phyloP scores from a whole-genome alignment of 768 basidiomycete species.

The Russula emetica region DNA sequence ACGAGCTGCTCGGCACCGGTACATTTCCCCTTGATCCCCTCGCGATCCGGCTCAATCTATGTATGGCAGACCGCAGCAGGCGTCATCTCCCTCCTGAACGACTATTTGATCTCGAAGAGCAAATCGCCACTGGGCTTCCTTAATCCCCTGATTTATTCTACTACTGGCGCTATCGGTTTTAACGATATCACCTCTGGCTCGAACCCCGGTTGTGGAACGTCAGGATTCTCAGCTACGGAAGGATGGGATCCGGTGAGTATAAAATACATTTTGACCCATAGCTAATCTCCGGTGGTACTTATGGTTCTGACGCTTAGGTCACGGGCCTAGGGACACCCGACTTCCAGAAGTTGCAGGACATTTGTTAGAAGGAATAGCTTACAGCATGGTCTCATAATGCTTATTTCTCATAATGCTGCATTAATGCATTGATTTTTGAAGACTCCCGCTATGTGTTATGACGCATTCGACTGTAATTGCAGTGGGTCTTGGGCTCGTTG shows the following conservation, averaged over 20 bases:
- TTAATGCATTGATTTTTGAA: too few relatives aligned
- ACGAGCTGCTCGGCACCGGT: constrained; percentile 38
- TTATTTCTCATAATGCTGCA: too few relatives aligned
- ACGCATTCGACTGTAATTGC: too few relatives aligned
- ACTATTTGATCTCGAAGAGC: constrained; percentile 35
- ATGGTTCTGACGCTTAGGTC: constrained; percentile 12
- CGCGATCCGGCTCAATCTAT: not conserved
- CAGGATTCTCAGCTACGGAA: constrained; percentile 37
- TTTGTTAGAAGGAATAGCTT: constrained; percentile 24
- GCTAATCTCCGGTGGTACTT: not conserved
- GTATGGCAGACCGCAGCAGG: constrained; percentile 31
- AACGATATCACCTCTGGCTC: constrained; percentile 54
- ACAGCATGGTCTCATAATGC: too few relatives aligned
- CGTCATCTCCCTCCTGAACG: constrained; percentile 39
- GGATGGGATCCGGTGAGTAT: constrained; percentile 28
- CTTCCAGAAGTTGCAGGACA: constrained; percentile 32
- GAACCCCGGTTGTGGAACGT: constrained; percentile 60
- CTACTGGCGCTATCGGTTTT: constrained; percentile 32
- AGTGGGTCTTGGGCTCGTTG: too few relatives aligned
- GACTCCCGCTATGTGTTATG: too few relatives aligned
- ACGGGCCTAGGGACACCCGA: constrained; percentile 35
- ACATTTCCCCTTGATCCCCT: not conserved
- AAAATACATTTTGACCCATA: not conserved
- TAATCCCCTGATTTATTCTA: constrained; percentile 37
- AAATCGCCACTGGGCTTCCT: constrained; percentile 40